Base-by-base conservation (phyloP, 208 protist genomes). In the Leishmania tarentolae region DNA sequence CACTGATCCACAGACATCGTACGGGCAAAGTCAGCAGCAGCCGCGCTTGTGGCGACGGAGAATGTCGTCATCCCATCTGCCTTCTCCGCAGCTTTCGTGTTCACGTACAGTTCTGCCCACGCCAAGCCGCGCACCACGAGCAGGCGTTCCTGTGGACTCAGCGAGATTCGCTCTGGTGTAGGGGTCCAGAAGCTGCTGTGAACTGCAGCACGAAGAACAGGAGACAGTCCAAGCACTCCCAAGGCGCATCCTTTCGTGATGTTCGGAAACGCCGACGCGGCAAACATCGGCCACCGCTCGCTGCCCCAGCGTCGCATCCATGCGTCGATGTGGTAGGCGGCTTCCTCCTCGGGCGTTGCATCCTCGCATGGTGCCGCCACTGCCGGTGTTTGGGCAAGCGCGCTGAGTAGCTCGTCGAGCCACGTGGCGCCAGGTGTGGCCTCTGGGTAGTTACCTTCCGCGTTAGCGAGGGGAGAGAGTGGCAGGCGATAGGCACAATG, bases 61-160 rank as follows among this genome's bases (percentile, higher is more conserved):
- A 37, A 37, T 70, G 59, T 19, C 17, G 52, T 24, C 52, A 47
- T 40, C 40, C 46, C 17, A 19, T 47, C 35, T 19, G 68, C 31
- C 40, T 59, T 53, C 35, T 17, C 65, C 9, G 68, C 69, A 59
- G 59, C 40, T 44, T 21, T 40, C 59, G 61, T 79, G 73, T 90
- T 95, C 65, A 85, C 84, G 76, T 83, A 85, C 19, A 94, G 85
- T 85, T 94, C 91, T 71, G 88, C 86, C 91, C 90, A 94, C 68
- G 91, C 92, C n/a, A 94, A 83, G 3, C 87, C 91, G 57, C 93
- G 90, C 40, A 94, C 68, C 59, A 93, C 73, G 15, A 57, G 57
- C 44, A 47, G 61, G 52, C 80, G 77, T 56, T 86, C 82, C 46
- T 61, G 40, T 17, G 37, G 19, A 28, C 37, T 17, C 72, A 86